Base-by-base conservation (phyloP, 495 filamentous ascomycete species). In the Parmelia sp. region DNA sequence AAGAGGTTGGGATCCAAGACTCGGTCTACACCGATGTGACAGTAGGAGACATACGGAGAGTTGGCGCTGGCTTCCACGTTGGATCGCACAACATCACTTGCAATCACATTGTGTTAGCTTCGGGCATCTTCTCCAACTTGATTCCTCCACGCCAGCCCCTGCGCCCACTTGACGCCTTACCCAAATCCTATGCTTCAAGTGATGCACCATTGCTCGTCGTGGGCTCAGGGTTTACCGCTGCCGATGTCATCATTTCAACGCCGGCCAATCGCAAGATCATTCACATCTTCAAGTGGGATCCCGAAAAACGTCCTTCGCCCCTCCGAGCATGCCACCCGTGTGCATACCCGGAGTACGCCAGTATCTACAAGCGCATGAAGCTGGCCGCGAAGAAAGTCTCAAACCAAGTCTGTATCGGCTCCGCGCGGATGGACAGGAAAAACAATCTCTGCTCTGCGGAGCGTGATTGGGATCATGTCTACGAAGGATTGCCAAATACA, bases 331-430 rank as follows among this genome's bases (percentile, higher is more conserved):
- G 86, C 53, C 86, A 89, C 72, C 78, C 83, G 45, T 76, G 82
- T 23, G 86, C 85, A 42, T 89, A 89, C 67, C 86, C 86, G 0
- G 86, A 88, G 62, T 88, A 89, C 69, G 84, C 86, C 0, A 75
- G 79, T 49, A 76, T 89, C 14, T 88, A 89, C 66, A 77, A 83
- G 23, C 74, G 81, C 29, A 89, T 89, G 86, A 88, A 84, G 71
- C 71, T 77, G 10, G 78, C 83, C 4, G 79, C 77, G 1, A 66
- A 77, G 17, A 25, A 45, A 7, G n/a, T 29, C 21, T 47, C 51
- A 0, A 58, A 62, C 58, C 72, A 23, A 65, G 71, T 35, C 65
- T 66, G 36, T 51, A 36, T 62, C 49, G n/a, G 40, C 39, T 68
- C 21, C 8, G 62, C 15, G 19, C 61, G 37, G 66, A 70, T 37